A percentile compares a stretch with the other conserved stretches of the same genome.
These are phyloP conservation scores for Podospora tetraspora DNA, from an alignment of 495 filamentous ascomycete species.

Conservation along the genomic window DNA sequence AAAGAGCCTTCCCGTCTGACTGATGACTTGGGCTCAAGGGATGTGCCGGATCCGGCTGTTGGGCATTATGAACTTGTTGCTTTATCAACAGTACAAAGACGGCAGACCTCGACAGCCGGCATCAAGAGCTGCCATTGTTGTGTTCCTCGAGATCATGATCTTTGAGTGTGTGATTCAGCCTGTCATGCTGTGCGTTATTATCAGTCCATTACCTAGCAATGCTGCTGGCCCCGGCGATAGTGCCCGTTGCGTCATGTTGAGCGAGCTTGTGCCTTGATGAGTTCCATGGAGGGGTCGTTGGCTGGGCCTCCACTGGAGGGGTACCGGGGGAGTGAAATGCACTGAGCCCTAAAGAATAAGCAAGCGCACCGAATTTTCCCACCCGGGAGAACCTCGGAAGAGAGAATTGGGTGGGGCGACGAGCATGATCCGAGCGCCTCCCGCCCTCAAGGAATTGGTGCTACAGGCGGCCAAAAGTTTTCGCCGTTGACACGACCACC, in stretches of 20 bases:
- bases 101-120: no score
- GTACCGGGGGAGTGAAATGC: neutral
- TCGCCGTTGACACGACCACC: slow-evolving; percentile 17
- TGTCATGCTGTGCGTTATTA: neutral
- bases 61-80: neutral
- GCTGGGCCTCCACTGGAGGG: neutral
- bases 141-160: neutral
- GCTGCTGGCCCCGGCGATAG: neutral
- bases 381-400: slow-evolving; percentile 12
- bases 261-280: neutral
- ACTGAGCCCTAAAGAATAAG: slow-evolving; percentile 13
- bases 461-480: slow-evolving; percentile 18
- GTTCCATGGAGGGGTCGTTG: neutral
- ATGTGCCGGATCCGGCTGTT: neutral
- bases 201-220: neutral
- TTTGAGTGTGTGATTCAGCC: neutral
- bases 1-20: neutral
- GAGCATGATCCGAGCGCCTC: slow-evolving; percentile 18
- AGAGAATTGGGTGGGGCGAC: slow-evolving; percentile 14
- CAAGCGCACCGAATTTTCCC: slow-evolving; percentile 18
- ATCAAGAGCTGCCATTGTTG: neutral
- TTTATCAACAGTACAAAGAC: neutral
- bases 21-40: neutral
- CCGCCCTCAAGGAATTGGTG: slow-evolving; percentile 10
- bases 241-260: neutral